Evolutionary conservation across 768 basidiomycete species (phyloP).

Genomic region (Sporobolomyces pararoseus): DNA sequence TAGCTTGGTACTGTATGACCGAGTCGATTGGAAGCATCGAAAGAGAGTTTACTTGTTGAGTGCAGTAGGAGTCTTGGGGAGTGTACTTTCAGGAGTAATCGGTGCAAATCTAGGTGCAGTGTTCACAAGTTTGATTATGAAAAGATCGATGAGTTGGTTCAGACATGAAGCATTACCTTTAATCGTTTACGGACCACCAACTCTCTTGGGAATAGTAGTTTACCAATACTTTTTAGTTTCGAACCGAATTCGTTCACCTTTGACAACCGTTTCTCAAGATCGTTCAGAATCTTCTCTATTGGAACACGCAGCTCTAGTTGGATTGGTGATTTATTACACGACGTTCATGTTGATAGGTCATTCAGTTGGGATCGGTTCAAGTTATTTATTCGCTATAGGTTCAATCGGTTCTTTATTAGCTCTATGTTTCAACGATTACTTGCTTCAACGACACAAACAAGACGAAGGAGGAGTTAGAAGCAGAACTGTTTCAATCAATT

Average conservation of each 20-base stretch:
- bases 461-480: too few relatives aligned
- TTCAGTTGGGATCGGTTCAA: conserved; percentile 64
- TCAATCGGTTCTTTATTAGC: conserved; percentile 60
- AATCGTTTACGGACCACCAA: conserved; percentile 69
- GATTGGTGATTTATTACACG: conserved; percentile 60
- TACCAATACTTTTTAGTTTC: conserved; percentile 56
- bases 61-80: conserved; percentile 55
- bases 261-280: conserved; percentile 46
- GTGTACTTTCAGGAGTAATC: conserved; percentile 60
- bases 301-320: conserved; percentile 64
- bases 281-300: conserved; percentile 53
- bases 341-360: conserved; percentile 62
- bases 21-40: conserved; percentile 34
- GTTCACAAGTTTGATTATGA: conserved; percentile 61
- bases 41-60: conserved; percentile 51
- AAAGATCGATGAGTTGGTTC: conserved; percentile 78
- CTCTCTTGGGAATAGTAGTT: conserved; percentile 62
- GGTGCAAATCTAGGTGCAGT: conserved; percentile 69
- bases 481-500: too few relatives aligned
- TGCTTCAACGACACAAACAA: conserved; percentile 23
- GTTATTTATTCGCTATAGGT: conserved; percentile 67
- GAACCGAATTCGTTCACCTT: conserved; percentile 47
- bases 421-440: conserved; percentile 57
- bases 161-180: conserved; percentile 63
- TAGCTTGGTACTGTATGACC: conserved; percentile 37